phyloP scores from a whole-genome alignment of 306 rosid species.

The Cajanus cajan region DNA sequence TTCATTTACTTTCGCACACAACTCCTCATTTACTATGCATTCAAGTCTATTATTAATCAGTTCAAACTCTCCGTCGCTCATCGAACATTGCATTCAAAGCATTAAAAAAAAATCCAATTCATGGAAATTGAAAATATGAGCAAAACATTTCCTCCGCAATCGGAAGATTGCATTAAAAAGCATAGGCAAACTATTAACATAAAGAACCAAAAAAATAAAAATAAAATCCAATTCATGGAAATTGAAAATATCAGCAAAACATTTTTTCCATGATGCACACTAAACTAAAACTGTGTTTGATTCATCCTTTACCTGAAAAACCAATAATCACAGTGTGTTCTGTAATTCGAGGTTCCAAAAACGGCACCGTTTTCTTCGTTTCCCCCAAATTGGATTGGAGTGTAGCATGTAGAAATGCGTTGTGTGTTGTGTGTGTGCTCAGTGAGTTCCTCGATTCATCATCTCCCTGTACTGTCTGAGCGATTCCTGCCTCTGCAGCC shows the following conservation, averaged over 20 bases:
- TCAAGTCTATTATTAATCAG: no score
- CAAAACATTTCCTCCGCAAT: background rate
- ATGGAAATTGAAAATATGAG: no score
- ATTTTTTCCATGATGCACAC: background rate
- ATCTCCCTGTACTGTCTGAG: conserved; percentile 70
- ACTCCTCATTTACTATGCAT: no score
- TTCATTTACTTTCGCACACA: no score
- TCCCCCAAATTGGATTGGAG: background rate
- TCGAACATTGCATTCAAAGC: no score
- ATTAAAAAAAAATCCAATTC: no score
- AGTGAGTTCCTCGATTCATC: conserved; percentile 43
- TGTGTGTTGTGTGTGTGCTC: background rate
- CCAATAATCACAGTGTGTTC: background rate
- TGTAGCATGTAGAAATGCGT: background rate
- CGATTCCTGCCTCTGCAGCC: conserved; percentile 92
- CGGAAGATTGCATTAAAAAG: background rate
- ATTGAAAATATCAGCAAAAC: background rate
- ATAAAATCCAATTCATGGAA: background rate
- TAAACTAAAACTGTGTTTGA: background rate
- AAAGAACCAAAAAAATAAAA: background rate
- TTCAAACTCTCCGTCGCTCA: no score
- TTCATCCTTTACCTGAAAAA: background rate
- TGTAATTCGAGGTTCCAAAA: background rate
- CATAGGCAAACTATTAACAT: background rate
- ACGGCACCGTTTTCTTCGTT: background rate